A percentile compares a stretch with the other conserved stretches of the same genome.
Conservation (phyloP, 495 filamentous ascomycete species). For the Tuber melanosporum region DNA sequence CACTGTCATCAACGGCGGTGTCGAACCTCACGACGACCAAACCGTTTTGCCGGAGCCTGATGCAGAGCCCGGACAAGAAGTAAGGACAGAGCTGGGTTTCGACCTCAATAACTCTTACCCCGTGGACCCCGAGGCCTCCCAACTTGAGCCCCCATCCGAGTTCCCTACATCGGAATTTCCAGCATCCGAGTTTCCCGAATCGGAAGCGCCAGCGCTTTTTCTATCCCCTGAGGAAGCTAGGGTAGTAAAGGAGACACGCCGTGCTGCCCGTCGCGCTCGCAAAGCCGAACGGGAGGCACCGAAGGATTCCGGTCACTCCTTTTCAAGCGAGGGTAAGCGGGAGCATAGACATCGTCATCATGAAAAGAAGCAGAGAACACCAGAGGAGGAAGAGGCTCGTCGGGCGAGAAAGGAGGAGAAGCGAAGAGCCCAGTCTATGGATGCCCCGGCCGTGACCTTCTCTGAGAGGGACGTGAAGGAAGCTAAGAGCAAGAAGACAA, state of each 20-base stretch:
- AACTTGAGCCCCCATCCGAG: not conserved
- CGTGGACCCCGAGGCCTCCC: not conserved
- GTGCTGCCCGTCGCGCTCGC: slow-evolving; percentile 25
- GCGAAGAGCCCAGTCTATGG: slow-evolving; percentile 24
- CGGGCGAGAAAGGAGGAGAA: slow-evolving; percentile 32
- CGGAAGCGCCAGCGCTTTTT: not conserved
- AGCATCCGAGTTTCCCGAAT: not conserved
- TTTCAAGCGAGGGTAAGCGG: slow-evolving; percentile 33
- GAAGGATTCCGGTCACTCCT: slow-evolving; percentile 34
- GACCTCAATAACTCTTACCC: not conserved
- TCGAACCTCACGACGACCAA: not conserved
- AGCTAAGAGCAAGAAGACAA: slow-evolving; percentile 25
- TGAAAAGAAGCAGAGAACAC: slow-evolving; percentile 24
- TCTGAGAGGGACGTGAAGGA: slow-evolving; percentile 12
- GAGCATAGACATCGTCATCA: slow-evolving; percentile 16
- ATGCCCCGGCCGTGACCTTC: slow-evolving; percentile 7
- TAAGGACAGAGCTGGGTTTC: not conserved
- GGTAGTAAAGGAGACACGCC: slow-evolving; percentile 25
- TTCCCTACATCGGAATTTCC: not conserved
- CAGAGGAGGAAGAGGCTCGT: slow-evolving; percentile 33
- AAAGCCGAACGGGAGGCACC: slow-evolving; percentile 25
- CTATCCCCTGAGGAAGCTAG: slow-evolving; percentile 21
- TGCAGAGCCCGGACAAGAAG: not conserved
- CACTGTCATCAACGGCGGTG: not conserved
- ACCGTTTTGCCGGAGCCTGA: not conserved